Evolutionary conservation across 805 yeast genomes (phyloP).

Genomic region (Lachancea nothofagi): DNA sequence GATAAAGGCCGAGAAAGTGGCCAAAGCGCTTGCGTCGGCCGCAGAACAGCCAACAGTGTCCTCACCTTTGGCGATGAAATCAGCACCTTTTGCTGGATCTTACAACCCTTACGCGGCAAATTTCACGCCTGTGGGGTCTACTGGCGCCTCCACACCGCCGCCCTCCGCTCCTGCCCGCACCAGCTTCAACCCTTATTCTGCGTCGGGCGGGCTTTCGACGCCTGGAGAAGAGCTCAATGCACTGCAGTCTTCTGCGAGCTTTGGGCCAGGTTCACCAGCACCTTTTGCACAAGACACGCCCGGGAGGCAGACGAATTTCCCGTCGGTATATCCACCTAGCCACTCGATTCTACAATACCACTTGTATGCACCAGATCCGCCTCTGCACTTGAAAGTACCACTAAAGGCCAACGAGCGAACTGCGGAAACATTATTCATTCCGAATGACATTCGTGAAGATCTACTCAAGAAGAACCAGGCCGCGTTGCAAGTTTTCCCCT

Average conservation of each 20-base stretch:
- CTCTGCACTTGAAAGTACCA: constrained; percentile 59
- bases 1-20: constrained; percentile 8
- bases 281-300: constrained; percentile 8
- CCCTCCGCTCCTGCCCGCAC: constrained; percentile 7
- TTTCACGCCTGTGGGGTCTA: constrained; percentile 26
- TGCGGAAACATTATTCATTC: constrained; percentile 63
- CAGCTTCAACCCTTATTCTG: constrained; percentile 10
- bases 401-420: constrained; percentile 67
- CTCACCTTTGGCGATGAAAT: constrained; percentile 4
- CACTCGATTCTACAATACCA: constrained; percentile 61
- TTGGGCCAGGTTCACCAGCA: constrained; percentile 5
- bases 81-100: constrained; percentile 18
- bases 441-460: constrained; percentile 63
- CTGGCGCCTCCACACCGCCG: constrained; percentile 14
- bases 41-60: constrained; percentile 4
- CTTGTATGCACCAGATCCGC: constrained; percentile 84
- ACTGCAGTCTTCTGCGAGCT: constrained; percentile 3
- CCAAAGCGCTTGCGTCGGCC: constrained; percentile 6
- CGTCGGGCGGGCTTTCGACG: constrained; percentile 4
- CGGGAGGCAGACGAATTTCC: constrained; percentile 20
- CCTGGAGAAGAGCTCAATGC: constrained; percentile 5
- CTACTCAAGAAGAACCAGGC: constrained; percentile 75
- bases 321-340: constrained; percentile 36
- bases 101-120: constrained; percentile 31
- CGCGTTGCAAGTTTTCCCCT: constrained; percentile 55